These are phyloP conservation scores for Pythium angustatum DNA, from an alignment of 352 stramenopile species.

Conservation along the genomic window DNA sequence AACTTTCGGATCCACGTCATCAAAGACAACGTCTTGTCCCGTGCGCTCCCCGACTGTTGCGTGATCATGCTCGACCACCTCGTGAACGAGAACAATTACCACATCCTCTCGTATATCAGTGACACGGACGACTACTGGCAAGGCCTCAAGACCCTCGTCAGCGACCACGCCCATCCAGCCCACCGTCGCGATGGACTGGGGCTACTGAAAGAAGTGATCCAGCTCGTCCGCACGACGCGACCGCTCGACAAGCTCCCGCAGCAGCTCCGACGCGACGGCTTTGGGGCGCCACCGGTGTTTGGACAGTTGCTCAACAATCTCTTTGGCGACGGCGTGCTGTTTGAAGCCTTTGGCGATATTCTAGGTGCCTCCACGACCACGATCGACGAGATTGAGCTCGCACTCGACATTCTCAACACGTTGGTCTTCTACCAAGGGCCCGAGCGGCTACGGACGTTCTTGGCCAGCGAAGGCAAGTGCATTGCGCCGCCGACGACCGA, in stretches of 20 bases:
- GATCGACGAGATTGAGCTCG: constrained; percentile 45
- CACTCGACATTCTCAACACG: constrained; percentile 69
- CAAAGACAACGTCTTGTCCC: constrained; percentile 83
- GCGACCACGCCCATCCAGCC: constrained; percentile 19
- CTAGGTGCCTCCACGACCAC: constrained; percentile 51
- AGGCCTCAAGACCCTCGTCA: constrained; percentile 54
- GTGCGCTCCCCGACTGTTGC: constrained; percentile 72
- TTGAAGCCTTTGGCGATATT: constrained; percentile 52
- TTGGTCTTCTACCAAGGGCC: constrained; percentile 73
- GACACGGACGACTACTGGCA: constrained; percentile 74
- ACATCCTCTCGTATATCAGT: constrained; percentile 82
- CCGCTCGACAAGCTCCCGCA: constrained; percentile 62
- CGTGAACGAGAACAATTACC: constrained; percentile 84
- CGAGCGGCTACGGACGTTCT: constrained; percentile 61
- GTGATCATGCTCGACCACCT: constrained; percentile 82
- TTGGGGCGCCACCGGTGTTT: constrained; percentile 58
- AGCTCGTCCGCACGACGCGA: constrained; percentile 60
- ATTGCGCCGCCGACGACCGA: constrained; percentile 56
- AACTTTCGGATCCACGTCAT: constrained; percentile 89
- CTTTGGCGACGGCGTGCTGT: constrained; percentile 65
- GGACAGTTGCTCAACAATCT: constrained; percentile 61
- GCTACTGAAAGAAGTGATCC: constrained; percentile 71
- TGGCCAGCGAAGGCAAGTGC: constrained; percentile 73
- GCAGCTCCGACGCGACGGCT: constrained; percentile 55
- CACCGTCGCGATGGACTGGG: constrained; percentile 55